Evolutionary conservation across 257 asterid species (phyloP), one percentile per base, ranked within the genome.

Genomic region (Coffea canephora): DNA sequence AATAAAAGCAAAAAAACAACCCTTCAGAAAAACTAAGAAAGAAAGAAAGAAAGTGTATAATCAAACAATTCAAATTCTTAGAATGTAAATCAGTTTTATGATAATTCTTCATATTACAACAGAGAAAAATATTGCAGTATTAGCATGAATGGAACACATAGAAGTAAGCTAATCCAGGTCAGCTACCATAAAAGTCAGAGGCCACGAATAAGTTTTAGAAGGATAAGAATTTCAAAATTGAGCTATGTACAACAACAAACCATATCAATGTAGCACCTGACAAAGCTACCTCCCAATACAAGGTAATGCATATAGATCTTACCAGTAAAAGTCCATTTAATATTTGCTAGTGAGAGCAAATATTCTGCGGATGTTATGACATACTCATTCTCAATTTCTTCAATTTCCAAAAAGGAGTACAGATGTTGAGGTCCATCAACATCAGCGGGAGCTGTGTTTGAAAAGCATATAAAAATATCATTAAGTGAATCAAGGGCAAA

Each of bases 331-430:
- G 84, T 89, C 97, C 97, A 93, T 75, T 86, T 88, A 86, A 87
- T 80, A 83, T 90, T 90, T 25, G 84, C 93, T 89, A 93, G 87
- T 31, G 94, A 88, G 67, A 92, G 94, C 36, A 79, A 78, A 87
- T 89, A 83, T 75, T 95, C 98, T 36, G 97, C 97, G 68, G 94
- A 88, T 34, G 98, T 85, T 77, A 93, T 81, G 84, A 92, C 86
- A 85, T 77, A 92, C 88, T 95, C 99, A 87, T 89, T 92, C 83
- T 95, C 97, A 75, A 95, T 96, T 84, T 91, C 91, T 86, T 90
- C 96, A 73, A 88, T 87, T 81, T 92, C 96, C 72, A 95, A 75
- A 87, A 85, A 89, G 45, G 93, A 84, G 55, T 87, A 87, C 78
- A 71, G 86, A 87, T 86, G 87, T 76, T 81, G 92, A 79, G 89